A percentile compares a stretch with the other conserved stretches of the same genome.
phyloP scores from a whole-genome alignment of 345 rosid species.

The Lumnitzera racemosa region DNA sequence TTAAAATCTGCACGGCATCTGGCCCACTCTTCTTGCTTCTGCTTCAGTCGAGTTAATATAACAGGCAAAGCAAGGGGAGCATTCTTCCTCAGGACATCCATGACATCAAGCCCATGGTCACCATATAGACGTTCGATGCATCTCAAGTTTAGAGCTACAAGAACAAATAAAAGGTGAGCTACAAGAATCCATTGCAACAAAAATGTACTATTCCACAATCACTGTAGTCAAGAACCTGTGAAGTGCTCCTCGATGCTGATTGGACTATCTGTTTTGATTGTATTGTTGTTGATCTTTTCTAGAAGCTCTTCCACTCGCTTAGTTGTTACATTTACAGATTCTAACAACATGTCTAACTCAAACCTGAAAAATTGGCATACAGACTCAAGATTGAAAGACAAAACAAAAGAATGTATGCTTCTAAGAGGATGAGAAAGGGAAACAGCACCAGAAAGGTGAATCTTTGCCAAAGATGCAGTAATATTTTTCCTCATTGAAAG shows the following conservation, averaged over 20 bases:
- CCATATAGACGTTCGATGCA: conserved; percentile 95
- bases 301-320: conserved; percentile 81
- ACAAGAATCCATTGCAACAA: neutral
- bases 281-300: conserved; percentile 60
- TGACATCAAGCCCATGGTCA: conserved; percentile 95
- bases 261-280: conserved; percentile 48
- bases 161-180: conserved; percentile 9
- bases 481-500: neutral
- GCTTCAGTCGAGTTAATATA: conserved; percentile 87
- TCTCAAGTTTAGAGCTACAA: conserved; percentile 78
- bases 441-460: conserved; percentile 1
- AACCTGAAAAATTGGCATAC: conserved; percentile 44
- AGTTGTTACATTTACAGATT: conserved; percentile 75
- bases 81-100: conserved; percentile 84
- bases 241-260: conserved; percentile 69
- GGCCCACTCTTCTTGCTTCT: conserved; percentile 96
- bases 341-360: conserved; percentile 95
- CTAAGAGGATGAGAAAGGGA: neutral
- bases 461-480: neutral
- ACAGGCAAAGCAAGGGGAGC: conserved; percentile 82
- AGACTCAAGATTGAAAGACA: neutral
- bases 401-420: neutral
- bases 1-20: conserved; percentile 89
- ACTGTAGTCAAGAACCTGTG: conserved; percentile 49
- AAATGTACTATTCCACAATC: conserved; percentile 4